Evolutionary conservation across 2,329 filamentous ascomycete genomes (phyloP), one percentile per base, ranked within the genome.

Genomic region (Ceratocystiopsis minuta): DNA sequence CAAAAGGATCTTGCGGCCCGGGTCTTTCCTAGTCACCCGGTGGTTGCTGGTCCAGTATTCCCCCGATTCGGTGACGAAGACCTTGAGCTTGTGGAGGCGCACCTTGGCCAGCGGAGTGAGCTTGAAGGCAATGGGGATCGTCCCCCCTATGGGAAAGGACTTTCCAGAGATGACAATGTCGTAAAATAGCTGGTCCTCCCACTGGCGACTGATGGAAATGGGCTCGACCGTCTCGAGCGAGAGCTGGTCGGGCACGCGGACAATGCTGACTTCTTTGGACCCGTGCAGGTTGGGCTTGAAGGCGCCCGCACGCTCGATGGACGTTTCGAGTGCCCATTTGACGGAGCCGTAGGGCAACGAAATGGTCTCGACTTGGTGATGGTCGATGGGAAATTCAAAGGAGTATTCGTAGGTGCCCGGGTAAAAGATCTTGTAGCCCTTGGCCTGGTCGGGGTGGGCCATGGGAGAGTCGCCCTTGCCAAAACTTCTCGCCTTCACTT

Each of bases 91-190:
- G 60, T 94, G 87, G 42, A 88, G 83, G 56, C 92, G 84, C 7
- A 94, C 86, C 63, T 95, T 95, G 46, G 87, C 86, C 17, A 95
- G 62, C 0, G 87, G 87, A 1, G 86, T 94, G 49, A 95, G 67
- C 59, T 93, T 94, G 65, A 95, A 93, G 2, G 86, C 86, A 45
- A 95, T 90, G 1, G 87, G 87, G 15, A 95, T 84, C 52, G 82
- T 82, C 34, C 80, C 73, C 15, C 87, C 87, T 16, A 95, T 72
- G 0, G 87, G 84, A 46, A 95, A 95, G 1, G 86, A 92, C 66
- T 94, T 94, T 42, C 87, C 87, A 1, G 86, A 94, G 42, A 95
- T 93, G 55, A 94, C 79, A 51, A 95, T 94, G 53, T 95, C 87
- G 60, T 95, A 95, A 54, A 92, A 85, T 31, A 95, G 66, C 54